Conservation (phyloP, 164 flowering plant species). For the Magnolia changhungtana region DNA sequence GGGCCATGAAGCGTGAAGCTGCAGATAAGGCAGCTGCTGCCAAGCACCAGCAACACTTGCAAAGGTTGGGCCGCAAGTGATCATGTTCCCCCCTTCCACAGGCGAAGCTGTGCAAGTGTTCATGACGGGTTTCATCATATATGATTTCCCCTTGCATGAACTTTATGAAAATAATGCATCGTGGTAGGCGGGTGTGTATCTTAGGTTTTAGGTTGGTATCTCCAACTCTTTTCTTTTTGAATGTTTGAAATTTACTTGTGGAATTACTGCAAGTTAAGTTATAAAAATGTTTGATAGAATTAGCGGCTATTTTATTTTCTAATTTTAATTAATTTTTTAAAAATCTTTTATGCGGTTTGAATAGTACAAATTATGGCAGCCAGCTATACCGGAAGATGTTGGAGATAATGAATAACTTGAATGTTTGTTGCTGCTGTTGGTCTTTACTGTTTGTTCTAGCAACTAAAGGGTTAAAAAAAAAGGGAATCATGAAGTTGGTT, state of each 20-base stretch:
- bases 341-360: too few species aligned
- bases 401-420: not conserved
- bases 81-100: not conserved
- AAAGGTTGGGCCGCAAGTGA: conserved; percentile 43
- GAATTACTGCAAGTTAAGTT: not conserved
- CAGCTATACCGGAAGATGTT: not conserved
- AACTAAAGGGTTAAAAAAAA: not conserved
- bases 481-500: not conserved
- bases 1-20: conserved; percentile 86
- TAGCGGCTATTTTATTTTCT: not conserved
- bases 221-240: not conserved
- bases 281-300: not conserved
- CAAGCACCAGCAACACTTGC: conserved; percentile 54
- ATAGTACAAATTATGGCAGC: not conserved
- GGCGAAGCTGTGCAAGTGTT: not conserved
- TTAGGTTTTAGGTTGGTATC: not conserved
- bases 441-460: not conserved
- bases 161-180: not conserved
- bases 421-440: not conserved
- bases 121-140: not conserved
- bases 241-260: too few species aligned
- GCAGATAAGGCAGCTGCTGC: conserved; percentile 81
- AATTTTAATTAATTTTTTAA: too few species aligned
- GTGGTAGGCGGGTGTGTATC: not conserved
- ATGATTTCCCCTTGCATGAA: not conserved